Conservation (phyloP, 2,329 filamentous ascomycete species). For the Alternaria panax region DNA sequence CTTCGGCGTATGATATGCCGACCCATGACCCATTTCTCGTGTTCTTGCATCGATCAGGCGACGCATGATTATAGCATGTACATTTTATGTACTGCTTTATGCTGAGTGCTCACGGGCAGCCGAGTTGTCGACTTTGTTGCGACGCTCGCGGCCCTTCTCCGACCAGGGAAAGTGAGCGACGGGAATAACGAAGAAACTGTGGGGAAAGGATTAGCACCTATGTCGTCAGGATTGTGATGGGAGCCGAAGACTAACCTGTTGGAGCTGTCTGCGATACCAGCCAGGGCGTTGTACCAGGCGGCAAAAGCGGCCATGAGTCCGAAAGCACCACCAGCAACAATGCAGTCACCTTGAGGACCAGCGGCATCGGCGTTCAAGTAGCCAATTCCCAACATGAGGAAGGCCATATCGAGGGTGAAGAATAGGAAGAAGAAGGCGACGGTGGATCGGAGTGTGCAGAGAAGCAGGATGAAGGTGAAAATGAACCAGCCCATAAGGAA, state of each 20-base stretch:
- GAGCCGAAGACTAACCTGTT: conserved; percentile 53
- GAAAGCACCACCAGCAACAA: conserved; percentile 62
- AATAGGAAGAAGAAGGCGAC: conserved; percentile 66
- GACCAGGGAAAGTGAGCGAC: conserved; percentile 97
- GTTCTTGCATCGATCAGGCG: background rate
- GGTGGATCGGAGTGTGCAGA: conserved; percentile 66
- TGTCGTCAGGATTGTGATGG: background rate
- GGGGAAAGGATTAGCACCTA: conserved; percentile 16
- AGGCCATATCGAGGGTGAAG: conserved; percentile 65
- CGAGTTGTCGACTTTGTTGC: conserved; percentile 53
- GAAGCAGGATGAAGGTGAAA: conserved; percentile 63
- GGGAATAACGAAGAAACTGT: conserved; percentile 89
- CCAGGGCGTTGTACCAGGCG: conserved; percentile 64
- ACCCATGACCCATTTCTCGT: conserved; percentile 1
- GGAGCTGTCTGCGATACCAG: conserved; percentile 62
- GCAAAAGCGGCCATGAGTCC: conserved; percentile 61
- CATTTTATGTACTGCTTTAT: background rate
- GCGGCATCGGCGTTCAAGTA: conserved; percentile 57
- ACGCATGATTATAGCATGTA: background rate
- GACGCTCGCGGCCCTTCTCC: conserved; percentile 51
- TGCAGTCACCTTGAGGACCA: conserved; percentile 53
- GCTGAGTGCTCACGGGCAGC: conserved; percentile 22
- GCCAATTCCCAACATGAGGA: conserved; percentile 64
- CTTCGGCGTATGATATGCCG: background rate
- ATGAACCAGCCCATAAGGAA: conserved; percentile 68